A percentile compares a stretch with the other conserved stretches of the same genome.
These are phyloP conservation scores for Salinomyces thailandicus DNA, from an alignment of 2,329 filamentous ascomycete species.

Conservation along the genomic window DNA sequence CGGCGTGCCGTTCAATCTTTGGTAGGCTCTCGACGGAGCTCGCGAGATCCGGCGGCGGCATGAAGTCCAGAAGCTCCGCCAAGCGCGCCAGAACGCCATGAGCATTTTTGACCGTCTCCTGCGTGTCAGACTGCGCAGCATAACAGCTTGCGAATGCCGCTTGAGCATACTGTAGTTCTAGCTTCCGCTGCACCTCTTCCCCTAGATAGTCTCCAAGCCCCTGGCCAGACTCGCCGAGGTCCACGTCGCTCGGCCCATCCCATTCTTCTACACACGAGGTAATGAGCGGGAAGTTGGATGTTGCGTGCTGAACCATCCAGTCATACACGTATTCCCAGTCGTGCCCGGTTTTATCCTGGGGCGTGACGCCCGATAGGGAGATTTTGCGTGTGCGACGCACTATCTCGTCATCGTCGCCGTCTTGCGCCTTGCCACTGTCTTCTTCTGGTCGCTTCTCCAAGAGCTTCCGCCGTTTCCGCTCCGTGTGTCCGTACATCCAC, in stretches of 20 bases:
- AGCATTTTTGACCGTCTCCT: slow-evolving; percentile 49
- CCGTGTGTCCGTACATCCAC: slow-evolving; percentile 58
- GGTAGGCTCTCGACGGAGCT: slow-evolving; percentile 34
- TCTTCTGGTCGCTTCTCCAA: slow-evolving; percentile 1
- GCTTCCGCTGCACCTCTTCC: slow-evolving; percentile 48
- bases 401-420: slow-evolving; percentile 3
- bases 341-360: slow-evolving; percentile 34
- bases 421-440: not conserved
- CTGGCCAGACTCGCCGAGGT: slow-evolving; percentile 49
- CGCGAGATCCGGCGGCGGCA: slow-evolving; percentile 42
- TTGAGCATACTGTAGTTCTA: slow-evolving; percentile 56
- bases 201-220: slow-evolving; percentile 44
- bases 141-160: slow-evolving; percentile 59
- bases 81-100: slow-evolving; percentile 52
- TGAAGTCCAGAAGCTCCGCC: slow-evolving; percentile 49
- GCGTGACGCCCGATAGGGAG: slow-evolving; percentile 16
- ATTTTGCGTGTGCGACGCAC: slow-evolving; percentile 16
- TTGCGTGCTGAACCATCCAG: slow-evolving; percentile 55
- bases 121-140: slow-evolving; percentile 49
- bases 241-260: slow-evolving; percentile 61
- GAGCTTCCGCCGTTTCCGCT: slow-evolving; percentile 41
- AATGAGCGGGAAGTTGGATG: slow-evolving; percentile 51
- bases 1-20: slow-evolving; percentile 28
- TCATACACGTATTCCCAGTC: slow-evolving; percentile 61
- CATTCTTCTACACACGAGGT: slow-evolving; percentile 57